Base-by-base conservation (phyloP, 1,139 yeast species). In the Pichia cactophila region DNA sequence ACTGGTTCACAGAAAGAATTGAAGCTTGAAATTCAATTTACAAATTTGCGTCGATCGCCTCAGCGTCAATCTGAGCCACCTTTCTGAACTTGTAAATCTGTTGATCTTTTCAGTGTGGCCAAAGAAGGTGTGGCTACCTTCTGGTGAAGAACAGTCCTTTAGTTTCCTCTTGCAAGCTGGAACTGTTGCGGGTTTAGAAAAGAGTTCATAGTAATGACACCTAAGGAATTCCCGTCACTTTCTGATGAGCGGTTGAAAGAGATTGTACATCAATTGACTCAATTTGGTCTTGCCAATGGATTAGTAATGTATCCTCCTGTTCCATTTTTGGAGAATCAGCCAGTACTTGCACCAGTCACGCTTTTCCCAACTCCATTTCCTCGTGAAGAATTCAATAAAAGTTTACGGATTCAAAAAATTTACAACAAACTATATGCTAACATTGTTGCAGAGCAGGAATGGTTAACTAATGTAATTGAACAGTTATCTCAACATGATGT, bases 351-450 rank as follows among this genome's bases (percentile, higher is more conserved):
- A 4, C 97, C 98, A 28, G 80, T 88, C 12, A 90, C 98, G 1
- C 62, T 90, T 41, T 88, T 75, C 61, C 99, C 98, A 4, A 86
- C 97, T 0, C 96, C 96, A 11, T 81, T 90, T 56, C 90, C 96
- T 2, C 73, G 69, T 54, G 49, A 62, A 2, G 80, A 86, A 46
- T 90, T 87, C 62, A 71, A 78, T 20, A 73, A 75, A 52, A 95
- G 96, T 1, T 61, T 78, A 35, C 68, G 67, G 8, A 83, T 89
- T n/a, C 96, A 89, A 62, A 68, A 71, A 45, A 62, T 69, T 14
- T 92, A 81, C 71, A 88, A 90, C 62, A 77, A 80, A 59, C 69
- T 92, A 45, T 92, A 94, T 61, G 81, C 84, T 14, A 75, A 72
- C 45, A 78, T 88, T 11, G 81, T 86, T 39, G 66, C 75, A 26